Percentiles rank a stretch among this genome's conserved stretches.
These are phyloP conservation scores for Mucor circinelloides DNA, from an alignment of 371 early-diverging fungal genomes.

Conservation along the genomic window DNA sequence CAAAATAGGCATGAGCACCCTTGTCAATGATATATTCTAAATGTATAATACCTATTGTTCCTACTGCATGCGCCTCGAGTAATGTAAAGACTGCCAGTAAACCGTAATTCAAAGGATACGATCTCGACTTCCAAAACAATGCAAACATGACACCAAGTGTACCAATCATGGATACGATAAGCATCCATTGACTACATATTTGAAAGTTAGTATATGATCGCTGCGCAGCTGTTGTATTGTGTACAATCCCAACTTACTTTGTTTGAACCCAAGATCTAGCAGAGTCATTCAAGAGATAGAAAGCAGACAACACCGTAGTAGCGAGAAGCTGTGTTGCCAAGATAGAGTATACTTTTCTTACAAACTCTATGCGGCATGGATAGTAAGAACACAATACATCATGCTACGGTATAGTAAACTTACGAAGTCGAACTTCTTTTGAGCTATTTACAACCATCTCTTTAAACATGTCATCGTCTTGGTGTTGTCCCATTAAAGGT, in stretches of 20 bases:
- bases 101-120: constrained; percentile 66
- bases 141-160: constrained; percentile 58
- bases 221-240: not conserved
- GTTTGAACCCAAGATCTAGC: constrained; percentile 58
- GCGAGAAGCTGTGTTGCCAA: constrained; percentile 66
- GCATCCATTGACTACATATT: constrained; percentile 42
- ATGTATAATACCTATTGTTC: constrained; percentile 52
- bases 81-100: constrained; percentile 71
- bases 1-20: not conserved
- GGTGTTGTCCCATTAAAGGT: constrained; percentile 29
- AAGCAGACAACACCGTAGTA: constrained; percentile 58
- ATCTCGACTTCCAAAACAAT: constrained; percentile 63
- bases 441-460: constrained; percentile 61
- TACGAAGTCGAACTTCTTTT: constrained; percentile 58
- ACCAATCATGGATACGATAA: constrained; percentile 44
- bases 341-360: constrained; percentile 82
- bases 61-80: constrained; percentile 68
- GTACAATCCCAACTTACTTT: constrained; percentile 38
- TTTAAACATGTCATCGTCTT: constrained; percentile 64
- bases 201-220: not conserved
- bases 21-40: not conserved
- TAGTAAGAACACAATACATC: not conserved
- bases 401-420: not conserved
- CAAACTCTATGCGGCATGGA: constrained; percentile 52
- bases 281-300: constrained; percentile 61